phyloP scores from a whole-genome alignment of 495 filamentous ascomycete genomes.

The Penicillium simplicissimum region DNA sequence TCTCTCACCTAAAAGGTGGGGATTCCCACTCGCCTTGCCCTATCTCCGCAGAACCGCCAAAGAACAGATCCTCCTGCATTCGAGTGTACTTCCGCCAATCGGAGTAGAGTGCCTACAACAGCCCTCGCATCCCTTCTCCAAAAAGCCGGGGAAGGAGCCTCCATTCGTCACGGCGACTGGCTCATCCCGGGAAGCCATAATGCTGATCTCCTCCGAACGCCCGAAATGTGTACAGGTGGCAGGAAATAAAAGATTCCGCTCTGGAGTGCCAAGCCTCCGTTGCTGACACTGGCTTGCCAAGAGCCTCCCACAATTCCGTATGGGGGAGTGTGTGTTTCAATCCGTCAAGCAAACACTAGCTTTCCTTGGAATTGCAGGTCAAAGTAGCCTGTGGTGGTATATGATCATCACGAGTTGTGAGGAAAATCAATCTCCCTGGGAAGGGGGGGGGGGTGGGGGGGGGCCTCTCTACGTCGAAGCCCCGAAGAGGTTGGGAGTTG shows the following conservation, averaged over 20 bases:
- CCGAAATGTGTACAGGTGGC: no score
- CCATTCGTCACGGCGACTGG: slow-evolving; percentile 10
- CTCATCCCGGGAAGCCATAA: background rate
- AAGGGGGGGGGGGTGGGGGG: no score
- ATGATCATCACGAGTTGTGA: no score
- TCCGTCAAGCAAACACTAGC: background rate
- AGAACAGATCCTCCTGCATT: background rate
- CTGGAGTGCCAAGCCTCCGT: background rate
- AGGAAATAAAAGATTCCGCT: background rate
- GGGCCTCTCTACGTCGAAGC: no score
- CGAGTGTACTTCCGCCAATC: slow-evolving; percentile 23
- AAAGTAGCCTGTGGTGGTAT: background rate
- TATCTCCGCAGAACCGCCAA: slow-evolving; percentile 7
- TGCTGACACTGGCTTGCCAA: slow-evolving; percentile 11
- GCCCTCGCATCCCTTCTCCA: no score
- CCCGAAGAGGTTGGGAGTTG: no score
- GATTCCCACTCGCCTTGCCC: slow-evolving; percentile 7
- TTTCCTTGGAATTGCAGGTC: no score
- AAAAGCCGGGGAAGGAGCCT: background rate
- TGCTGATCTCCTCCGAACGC: background rate
- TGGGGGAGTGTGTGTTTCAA: slow-evolving; percentile 21
- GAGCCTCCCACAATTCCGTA: slow-evolving; percentile 16
- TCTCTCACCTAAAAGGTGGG: slow-evolving; percentile 15
- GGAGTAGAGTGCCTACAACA: no score
- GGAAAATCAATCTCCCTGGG: no score